Evolutionary conservation across 495 filamentous ascomycete species (phyloP), one percentile per base, ranked within the genome.

Genomic region (Penicillium flavigenum): DNA sequence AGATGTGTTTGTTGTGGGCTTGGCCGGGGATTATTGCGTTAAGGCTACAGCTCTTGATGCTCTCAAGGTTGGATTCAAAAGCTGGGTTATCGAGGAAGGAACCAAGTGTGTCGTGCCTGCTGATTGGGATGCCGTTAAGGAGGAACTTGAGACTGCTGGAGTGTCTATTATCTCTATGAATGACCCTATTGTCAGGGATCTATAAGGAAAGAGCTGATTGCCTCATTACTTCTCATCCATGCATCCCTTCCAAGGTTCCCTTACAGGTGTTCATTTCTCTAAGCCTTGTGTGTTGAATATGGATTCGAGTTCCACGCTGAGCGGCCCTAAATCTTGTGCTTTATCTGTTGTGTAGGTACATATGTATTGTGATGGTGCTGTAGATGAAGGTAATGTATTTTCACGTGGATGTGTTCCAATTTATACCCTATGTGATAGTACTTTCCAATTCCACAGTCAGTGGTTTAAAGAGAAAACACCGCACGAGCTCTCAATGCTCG

Each of bases 1-100:
- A 7, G 81, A 92, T 65, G 82, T 96, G 4, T 96, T 87, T 72
- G 79, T 91, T 20, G 89, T 89, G 10, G 94, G 94, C 5, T 68
- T 98, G 48, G 92, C 94, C 36, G 86, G 82, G 31, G 94, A 97
- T 72, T 96, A 87, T 69, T 98, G 94, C 71, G 94, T 98, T 45
- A 87, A 85, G 68, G 76, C 66, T 59, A 95, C 89, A 47, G 93
- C 91, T 2, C 61, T 89, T 20, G 88, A 96, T 77, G 87, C 91
- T 8, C 82, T 73, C 9, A 82, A 77, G 63, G 86, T 88, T 68
- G 93, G 92, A 3, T 97, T 94, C 62, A 73, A 67, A 60, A 88
- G 87, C 41, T 88, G 78, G 69, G 81, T 98, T 38, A 74, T 98
- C 17, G 81, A 86, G 64, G 93, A 98, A 63, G 90, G 79, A 27